Conservation (phyloP, 768 basidiomycete species). For the Mycena venus region DNA sequence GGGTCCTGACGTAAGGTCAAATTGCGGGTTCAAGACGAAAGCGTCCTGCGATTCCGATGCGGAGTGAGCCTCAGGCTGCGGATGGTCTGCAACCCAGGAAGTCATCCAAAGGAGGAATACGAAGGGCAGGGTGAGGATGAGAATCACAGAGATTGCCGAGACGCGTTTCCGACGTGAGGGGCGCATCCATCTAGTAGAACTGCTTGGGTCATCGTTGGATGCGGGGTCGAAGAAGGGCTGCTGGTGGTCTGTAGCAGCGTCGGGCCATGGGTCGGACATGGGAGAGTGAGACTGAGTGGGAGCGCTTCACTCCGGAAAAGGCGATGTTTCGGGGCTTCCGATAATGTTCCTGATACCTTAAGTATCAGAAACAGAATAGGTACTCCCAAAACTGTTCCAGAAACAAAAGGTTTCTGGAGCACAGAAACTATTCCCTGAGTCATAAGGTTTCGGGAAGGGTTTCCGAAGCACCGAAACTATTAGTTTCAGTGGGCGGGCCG, state of each 20-base stretch:
- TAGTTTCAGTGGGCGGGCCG: too few relatives aligned
- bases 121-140: neutral
- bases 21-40: constrained; percentile 39
- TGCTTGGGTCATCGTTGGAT: too few relatives aligned
- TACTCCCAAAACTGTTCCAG: too few relatives aligned
- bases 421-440: too few relatives aligned
- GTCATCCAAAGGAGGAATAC: neutral
- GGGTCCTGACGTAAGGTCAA: constrained; percentile 42
- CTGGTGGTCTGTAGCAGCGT: neutral
- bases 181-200: neutral
- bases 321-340: too few relatives aligned
- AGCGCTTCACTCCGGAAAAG: too few relatives aligned
- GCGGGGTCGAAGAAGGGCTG: neutral
- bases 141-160: neutral
- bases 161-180: neutral
- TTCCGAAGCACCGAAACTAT: too few relatives aligned
- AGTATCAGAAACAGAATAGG: too few relatives aligned
- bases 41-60: neutral
- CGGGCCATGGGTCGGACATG: neutral
- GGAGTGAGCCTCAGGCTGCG: neutral
- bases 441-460: too few relatives aligned
- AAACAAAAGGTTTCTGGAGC: too few relatives aligned
- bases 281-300: too few relatives aligned
- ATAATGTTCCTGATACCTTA: too few relatives aligned
- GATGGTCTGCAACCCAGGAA: neutral